Base-by-base conservation (phyloP, 1,284 basidiomycete genomes). In the Ceratobasidium sp. region DNA sequence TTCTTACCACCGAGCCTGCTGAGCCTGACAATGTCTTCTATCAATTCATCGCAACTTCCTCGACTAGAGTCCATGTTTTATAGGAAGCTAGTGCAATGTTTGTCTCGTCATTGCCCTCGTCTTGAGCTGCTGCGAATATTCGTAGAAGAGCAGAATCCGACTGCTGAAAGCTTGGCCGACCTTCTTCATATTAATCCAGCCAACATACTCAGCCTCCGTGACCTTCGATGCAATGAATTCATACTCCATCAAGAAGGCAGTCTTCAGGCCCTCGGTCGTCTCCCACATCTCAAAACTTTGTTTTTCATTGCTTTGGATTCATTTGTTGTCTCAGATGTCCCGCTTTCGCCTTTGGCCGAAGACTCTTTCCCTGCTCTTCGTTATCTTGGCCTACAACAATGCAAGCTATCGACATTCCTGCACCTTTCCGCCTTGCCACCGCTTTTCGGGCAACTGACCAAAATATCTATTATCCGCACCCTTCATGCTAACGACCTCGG, bases 321-420 rank as follows among this genome's bases (percentile, higher is more conserved):
- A 6, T 18, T 7, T 1, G 26, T 1, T 16, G 2, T 6, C 32
- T 8, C 13, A 11, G 32, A 7, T 9, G 0, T n/a, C 3, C 18
- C 13, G 1, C 26, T 23, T 4, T 38, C 50, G 21, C 8, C 4
- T 5, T 38, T 52, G 23, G 21, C 46, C 62, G 30, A 50, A 1
- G 47, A 52, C n/a, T 30, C 14, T 14, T 64, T 64, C 32, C 62
- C 47, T 2, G 21, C 32, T 2, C 62, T 64, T 32, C 32, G 35
- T 21, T 30, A 52, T 18, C 47, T 64, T n/a, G 62, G 8, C 5
- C 3, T 64, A 16, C 47, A 26, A 26, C 32, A 49, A 1, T 13
- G 49, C 5, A 18, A 41, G 7, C 46, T 38, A 14, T 38, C 32
- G 8, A 46, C 28, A 23, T 16, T 64, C 26, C 28, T 38, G n/a